Conservation (phyloP, 1,284 basidiomycete species). For the Xerocomus amazonicus region DNA sequence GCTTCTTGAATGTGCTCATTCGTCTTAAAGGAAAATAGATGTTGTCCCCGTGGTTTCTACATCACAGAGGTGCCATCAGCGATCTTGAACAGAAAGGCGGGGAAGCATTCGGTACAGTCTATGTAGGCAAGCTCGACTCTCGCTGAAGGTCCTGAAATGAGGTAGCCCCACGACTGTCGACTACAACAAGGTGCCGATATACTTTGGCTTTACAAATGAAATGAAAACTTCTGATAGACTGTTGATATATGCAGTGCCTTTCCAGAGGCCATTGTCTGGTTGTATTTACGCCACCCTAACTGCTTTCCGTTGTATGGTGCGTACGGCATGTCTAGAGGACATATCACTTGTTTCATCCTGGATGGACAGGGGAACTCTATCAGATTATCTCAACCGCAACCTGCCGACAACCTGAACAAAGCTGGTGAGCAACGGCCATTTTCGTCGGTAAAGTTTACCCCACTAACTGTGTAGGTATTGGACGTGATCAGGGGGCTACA, state of each 20-base stretch:
- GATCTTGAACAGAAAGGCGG: not conserved
- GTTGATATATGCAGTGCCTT: constrained; percentile 10
- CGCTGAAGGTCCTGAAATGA: constrained; percentile 21
- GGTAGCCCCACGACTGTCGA: not conserved
- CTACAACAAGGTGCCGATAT: constrained; percentile 19
- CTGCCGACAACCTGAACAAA: constrained; percentile 12
- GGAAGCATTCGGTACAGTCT: constrained; percentile 25
- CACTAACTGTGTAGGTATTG: constrained; percentile 15
- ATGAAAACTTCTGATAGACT: not conserved
- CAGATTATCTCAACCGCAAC: constrained; percentile 18
- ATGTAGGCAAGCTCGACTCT: constrained; percentile 14
- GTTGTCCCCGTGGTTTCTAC: constrained; percentile 18
- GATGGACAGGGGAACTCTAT: constrained; percentile 28
- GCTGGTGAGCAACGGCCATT: constrained; percentile 17
- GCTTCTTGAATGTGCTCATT: constrained; percentile 15
- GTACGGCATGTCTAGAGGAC: constrained; percentile 5
- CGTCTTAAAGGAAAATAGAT: constrained; percentile 13
- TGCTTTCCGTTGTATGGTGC: constrained; percentile 28
- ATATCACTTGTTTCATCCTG: constrained; percentile 29
- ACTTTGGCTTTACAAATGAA: not conserved
- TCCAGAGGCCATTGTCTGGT: constrained; percentile 29
- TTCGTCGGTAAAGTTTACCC: not conserved
- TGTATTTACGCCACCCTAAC: constrained; percentile 26
- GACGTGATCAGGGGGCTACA: constrained; percentile 23
- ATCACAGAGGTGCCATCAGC: constrained; percentile 7